Conservation (phyloP, 176 grass and related monocot species). For the Oryza brachyantha region DNA sequence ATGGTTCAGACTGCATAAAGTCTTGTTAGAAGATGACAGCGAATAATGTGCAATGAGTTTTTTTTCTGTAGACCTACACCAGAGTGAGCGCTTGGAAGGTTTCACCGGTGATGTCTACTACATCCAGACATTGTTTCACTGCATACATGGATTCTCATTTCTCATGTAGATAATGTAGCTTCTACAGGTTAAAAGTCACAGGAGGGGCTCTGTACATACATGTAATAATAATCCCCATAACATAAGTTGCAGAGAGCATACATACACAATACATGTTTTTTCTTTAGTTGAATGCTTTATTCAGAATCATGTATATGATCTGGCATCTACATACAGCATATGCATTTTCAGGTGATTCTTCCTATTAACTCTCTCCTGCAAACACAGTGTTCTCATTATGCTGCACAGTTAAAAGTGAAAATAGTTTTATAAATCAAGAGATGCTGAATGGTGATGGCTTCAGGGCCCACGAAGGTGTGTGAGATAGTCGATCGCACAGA, state of each 20-base stretch:
- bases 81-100: slow-evolving; percentile 46
- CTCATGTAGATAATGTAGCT: neutral
- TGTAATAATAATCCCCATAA: slow-evolving; percentile 23
- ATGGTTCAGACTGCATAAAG: neutral
- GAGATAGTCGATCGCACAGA: too few species aligned
- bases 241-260: neutral
- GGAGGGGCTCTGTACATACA: neutral
- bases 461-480: too few species aligned
- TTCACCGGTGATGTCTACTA: slow-evolving; percentile 42
- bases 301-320: neutral
- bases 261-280: neutral
- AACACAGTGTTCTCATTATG: neutral
- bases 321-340: neutral
- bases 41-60: slow-evolving; percentile 30
- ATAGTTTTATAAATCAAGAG: neutral
- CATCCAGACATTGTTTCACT: neutral
- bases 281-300: neutral
- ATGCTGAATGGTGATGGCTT: neutral
- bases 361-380: neutral
- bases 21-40: slow-evolving; percentile 13
- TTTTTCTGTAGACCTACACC: slow-evolving; percentile 33
- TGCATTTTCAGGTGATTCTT: neutral
- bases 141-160: slow-evolving; percentile 13
- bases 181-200: neutral
- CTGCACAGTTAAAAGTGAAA: neutral